Base-by-base conservation (phyloP, 2,329 filamentous ascomycete genomes). In the Penicillium corylophilum region DNA sequence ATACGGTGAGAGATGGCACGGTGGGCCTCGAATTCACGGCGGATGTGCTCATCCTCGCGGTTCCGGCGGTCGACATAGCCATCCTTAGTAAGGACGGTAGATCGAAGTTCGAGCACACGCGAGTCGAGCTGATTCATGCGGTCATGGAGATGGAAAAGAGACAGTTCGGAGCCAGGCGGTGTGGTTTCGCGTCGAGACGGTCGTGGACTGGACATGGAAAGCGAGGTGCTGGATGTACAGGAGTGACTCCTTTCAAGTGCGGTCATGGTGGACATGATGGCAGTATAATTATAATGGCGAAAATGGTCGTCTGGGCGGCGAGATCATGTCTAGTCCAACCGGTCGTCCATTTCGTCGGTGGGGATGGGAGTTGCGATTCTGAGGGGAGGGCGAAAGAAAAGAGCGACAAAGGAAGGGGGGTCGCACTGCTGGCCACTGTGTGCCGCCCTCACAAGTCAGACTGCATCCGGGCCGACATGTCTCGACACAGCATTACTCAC, bases 51-150 rank as follows among this genome's bases (percentile, higher is more conserved):
- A 53, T 74, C 71, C 59, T 74, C 70, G 15, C 68, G 65, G 53
- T 72, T 73, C 2, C 71, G 64, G 47, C 71, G 66, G 44, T 73
- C 70, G 41, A 68, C 61, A 58, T 74, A 74, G 23, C 61, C 64
- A 43, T 74, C 70, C 50, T 70, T 71, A 20, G 71, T 73, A 26
- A 74, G 50, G n/a, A 71, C 60, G 23, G 61, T 65, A 13, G 69
- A 65, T 26, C 68, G 69, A n/a, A 74, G 61, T 16, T 73, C 71
- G 24, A 66, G 59, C 6, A 74, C 59, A 44, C 66, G 69, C 4
- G 71, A 69, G 40, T 73, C 71, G 9, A 74, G 63, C 31, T 69
- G 63, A 49, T 68, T 70, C 22, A 74, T 59, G 23, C 71, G 71
- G 48, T 74, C 71, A 55, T 73, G 65, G 51, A 73, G 62, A 48